These are phyloP conservation scores for Typha latifolia DNA, from an alignment of 176 grass and related monocot species.

Conservation along the genomic window DNA sequence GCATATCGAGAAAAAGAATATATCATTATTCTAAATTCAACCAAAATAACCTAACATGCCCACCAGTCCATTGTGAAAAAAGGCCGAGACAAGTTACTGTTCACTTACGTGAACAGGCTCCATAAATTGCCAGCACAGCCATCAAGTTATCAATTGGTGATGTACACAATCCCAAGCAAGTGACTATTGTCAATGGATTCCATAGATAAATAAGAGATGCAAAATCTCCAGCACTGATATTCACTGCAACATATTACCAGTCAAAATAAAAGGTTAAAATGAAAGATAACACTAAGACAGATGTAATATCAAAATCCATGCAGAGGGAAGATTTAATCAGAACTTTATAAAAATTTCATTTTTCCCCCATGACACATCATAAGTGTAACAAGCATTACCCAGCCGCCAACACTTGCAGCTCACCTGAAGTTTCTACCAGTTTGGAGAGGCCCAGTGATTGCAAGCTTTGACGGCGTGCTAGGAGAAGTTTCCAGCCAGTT, in stretches of 20 bases:
- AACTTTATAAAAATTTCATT: too few species aligned
- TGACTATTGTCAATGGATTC: slow-evolving; percentile 89
- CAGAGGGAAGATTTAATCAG: too few species aligned
- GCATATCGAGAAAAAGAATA: too few species aligned
- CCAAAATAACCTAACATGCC: too few species aligned
- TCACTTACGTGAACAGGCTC: slow-evolving; percentile 80
- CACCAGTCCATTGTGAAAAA: background rate
- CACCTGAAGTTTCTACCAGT: slow-evolving; percentile 50
- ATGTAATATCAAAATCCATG: too few species aligned
- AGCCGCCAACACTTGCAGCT: background rate
- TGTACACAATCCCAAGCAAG: slow-evolving; percentile 81
- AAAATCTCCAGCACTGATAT: slow-evolving; percentile 53
- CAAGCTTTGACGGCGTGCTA: slow-evolving; percentile 38
- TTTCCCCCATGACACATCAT: too few species aligned
- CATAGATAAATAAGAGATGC: slow-evolving; percentile 91
- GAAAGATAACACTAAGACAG: too few species aligned
- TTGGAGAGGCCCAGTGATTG: slow-evolving; percentile 56
- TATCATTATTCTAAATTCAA: too few species aligned
- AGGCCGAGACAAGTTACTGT: background rate
- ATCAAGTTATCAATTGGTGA: slow-evolving; percentile 94
- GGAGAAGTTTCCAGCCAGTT: slow-evolving; percentile 61
- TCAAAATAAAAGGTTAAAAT: slow-evolving; percentile 10
- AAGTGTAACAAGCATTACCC: too few species aligned
- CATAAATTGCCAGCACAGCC: slow-evolving; percentile 72
- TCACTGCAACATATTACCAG: slow-evolving; percentile 30